A percentile compares a stretch with the other conserved stretches of the same genome.
Evolutionary conservation across 306 rosid genomes (phyloP).

Genomic region (Sesbania bispinosa): DNA sequence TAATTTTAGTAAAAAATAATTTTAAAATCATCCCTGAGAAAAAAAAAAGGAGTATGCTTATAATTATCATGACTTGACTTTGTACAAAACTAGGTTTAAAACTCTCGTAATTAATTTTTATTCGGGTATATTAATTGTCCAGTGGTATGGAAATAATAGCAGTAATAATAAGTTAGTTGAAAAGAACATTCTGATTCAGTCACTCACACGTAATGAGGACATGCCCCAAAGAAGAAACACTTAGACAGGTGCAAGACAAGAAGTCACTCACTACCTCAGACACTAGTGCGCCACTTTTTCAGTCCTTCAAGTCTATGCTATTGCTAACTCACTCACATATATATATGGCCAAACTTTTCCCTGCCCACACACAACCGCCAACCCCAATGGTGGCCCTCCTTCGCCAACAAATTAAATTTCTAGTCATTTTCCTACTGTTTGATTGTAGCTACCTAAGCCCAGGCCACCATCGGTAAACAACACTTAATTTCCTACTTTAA

Average conservation of each 20-base stretch:
- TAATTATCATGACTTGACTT: too few species aligned
- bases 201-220: neutral
- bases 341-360: constrained; percentile 1
- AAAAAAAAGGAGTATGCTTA: too few species aligned
- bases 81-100: too few species aligned
- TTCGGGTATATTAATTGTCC: too few species aligned
- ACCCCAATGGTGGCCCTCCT: constrained; percentile 18
- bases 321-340: too few species aligned
- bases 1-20: too few species aligned
- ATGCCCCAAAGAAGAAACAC: constrained; percentile 3
- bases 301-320: neutral
- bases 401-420: neutral
- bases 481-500: too few species aligned
- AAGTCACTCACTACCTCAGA: neutral
- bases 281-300: neutral
- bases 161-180: constrained; percentile 4
- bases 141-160: too few species aligned
- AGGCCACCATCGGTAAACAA: constrained; percentile 16
- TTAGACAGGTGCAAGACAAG: constrained; percentile 25
- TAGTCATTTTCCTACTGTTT: constrained; percentile 14
- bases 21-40: too few species aligned
- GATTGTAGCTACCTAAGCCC: neutral
- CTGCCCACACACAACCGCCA: constrained; percentile 5
- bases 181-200: constrained; percentile 16
- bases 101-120: too few species aligned